Evolutionary conservation across 1,284 basidiomycete species (phyloP).

Genomic region (Rhizopogon parksii): DNA sequence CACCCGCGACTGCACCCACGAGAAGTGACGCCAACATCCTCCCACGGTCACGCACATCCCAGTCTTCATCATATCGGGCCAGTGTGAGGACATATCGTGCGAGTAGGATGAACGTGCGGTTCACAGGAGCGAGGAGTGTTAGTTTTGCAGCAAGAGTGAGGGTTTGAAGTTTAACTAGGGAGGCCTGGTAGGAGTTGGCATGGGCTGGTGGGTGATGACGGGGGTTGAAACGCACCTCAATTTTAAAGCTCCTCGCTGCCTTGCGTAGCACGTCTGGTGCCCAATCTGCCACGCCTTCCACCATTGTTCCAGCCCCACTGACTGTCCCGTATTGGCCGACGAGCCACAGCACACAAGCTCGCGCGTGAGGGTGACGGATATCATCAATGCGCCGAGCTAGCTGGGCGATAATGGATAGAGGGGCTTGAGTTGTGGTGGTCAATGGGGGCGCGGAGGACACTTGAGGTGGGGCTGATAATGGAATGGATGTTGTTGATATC

Average conservation of each 20-base stretch:
- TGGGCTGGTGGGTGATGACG: background rate
- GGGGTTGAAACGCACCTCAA: constrained; percentile 47
- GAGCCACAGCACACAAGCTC: constrained; percentile 85
- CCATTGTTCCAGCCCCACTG: constrained; percentile 30
- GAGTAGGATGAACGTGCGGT: constrained; percentile 47
- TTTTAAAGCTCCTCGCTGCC: constrained; percentile 62
- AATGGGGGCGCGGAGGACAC: background rate
- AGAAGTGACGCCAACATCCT: constrained; percentile 75
- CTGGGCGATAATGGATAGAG: constrained; percentile 63
- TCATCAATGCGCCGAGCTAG: constrained; percentile 72
- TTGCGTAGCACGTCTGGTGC: constrained; percentile 82
- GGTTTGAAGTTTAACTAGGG: constrained; percentile 73
- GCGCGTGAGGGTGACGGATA: constrained; percentile 70
- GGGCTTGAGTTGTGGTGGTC: constrained; percentile 37
- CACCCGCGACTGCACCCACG: constrained; percentile 38
- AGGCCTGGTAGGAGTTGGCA: constrained; percentile 35
- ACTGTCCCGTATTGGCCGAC: constrained; percentile 75
- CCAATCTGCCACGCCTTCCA: constrained; percentile 57
- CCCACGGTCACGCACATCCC: constrained; percentile 84
- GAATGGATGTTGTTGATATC: background rate
- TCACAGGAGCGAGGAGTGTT: constrained; percentile 58
- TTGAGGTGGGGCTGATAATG: background rate
- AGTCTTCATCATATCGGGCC: constrained; percentile 82
- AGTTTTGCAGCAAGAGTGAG: constrained; percentile 82
- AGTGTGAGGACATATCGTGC: constrained; percentile 72